These are phyloP conservation scores for Hyaloscypha bicolor DNA, from an alignment of 495 filamentous ascomycete species.

Conservation along the genomic window DNA sequence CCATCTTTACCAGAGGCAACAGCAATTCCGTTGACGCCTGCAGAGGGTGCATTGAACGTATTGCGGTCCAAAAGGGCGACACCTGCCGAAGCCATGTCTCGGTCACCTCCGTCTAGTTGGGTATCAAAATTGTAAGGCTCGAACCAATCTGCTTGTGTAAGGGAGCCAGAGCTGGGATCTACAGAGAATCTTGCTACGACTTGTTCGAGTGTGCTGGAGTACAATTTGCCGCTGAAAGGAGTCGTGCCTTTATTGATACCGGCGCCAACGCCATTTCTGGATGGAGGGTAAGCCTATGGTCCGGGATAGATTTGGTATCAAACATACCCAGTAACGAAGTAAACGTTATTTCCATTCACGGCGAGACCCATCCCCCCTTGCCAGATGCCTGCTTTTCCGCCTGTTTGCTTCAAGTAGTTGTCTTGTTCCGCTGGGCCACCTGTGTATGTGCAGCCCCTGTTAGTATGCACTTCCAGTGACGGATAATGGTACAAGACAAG, in stretches of 20 bases:
- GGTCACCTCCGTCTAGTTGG: neutral
- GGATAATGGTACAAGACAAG: neutral
- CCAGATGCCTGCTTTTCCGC: conserved; percentile 10
- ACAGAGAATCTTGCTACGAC: conserved; percentile 3
- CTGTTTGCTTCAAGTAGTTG: neutral
- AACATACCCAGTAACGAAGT: conserved; percentile 4
- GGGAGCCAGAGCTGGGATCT: neutral
- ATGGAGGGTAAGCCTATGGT: neutral
- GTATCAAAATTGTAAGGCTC: conserved; percentile 12
- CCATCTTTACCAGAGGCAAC: conserved; percentile 11
- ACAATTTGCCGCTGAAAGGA: conserved; percentile 6
- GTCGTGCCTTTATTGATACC: conserved; percentile 11
- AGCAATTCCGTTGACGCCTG: conserved; percentile 5
- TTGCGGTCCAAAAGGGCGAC: conserved; percentile 2
- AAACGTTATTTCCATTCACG: neutral
- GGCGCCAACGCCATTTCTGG: conserved; percentile 8
- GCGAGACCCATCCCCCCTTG: conserved; percentile 10
- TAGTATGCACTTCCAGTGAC: neutral
- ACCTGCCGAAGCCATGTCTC: conserved; percentile 13
- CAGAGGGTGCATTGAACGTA: conserved; percentile 1
- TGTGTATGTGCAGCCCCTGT: neutral
- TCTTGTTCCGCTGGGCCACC: conserved; percentile 3
- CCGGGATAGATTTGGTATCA: too few relatives aligned
- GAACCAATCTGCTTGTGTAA: conserved; percentile 12
- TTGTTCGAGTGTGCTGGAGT: conserved; percentile 10